phyloP scores from a whole-genome alignment of 2,329 filamentous ascomycete genomes.

The Cladorrhinum sp. region DNA sequence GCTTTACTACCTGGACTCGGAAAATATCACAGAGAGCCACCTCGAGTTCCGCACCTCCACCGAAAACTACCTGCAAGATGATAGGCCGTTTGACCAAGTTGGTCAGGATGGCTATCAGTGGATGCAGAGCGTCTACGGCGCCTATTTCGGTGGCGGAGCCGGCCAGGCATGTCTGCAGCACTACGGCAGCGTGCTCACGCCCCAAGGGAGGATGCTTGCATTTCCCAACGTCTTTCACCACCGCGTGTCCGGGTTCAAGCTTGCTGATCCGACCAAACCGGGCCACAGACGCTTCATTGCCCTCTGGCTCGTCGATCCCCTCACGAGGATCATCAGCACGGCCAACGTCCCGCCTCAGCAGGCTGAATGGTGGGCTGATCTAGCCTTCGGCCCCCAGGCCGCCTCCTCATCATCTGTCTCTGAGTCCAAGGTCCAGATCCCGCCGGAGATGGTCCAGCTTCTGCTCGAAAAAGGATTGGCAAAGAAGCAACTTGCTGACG shows the following conservation, averaged over 20 bases:
- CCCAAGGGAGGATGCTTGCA: constrained; percentile 42
- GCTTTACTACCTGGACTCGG: constrained; percentile 51
- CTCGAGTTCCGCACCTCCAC: constrained; percentile 44
- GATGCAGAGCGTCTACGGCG: constrained; percentile 23
- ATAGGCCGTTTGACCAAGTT: neutral
- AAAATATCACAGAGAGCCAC: constrained; percentile 44
- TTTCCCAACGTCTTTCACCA: constrained; percentile 48
- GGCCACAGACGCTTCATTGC: constrained; percentile 57
- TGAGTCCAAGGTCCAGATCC: constrained; percentile 11
- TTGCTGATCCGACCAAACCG: constrained; percentile 47
- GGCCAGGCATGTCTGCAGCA: constrained; percentile 35
- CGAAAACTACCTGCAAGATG: constrained; percentile 11
- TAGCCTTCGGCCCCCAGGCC: constrained; percentile 17
- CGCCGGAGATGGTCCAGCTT: constrained; percentile 22
- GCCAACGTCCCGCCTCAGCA: constrained; percentile 40
- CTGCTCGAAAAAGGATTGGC: constrained; percentile 22
- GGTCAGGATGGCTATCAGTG: constrained; percentile 19
- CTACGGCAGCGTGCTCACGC: constrained; percentile 40
- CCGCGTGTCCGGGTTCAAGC: constrained; percentile 47
- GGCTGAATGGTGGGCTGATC: constrained; percentile 36
- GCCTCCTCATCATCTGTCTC: no score
- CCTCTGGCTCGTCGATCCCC: constrained; percentile 58
- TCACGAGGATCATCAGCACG: constrained; percentile 46
- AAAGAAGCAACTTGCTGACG: neutral
- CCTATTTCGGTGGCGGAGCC: constrained; percentile 14